phyloP scores from a whole-genome alignment of 768 basidiomycete genomes.

The Termitomyces sp. region DNA sequence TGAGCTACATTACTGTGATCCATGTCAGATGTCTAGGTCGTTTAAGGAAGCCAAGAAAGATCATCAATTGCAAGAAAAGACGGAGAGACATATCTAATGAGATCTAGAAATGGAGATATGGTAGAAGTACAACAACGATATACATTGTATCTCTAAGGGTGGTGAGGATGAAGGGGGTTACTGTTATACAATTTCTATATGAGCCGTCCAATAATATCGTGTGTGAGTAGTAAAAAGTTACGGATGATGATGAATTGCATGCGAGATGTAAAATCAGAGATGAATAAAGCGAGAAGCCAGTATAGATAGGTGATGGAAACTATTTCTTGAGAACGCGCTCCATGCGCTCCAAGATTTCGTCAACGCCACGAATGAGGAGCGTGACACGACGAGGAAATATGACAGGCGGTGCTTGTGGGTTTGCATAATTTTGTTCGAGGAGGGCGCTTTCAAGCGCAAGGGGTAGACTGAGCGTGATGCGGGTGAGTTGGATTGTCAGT shows the following conservation, averaged over 20 bases:
- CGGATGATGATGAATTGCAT: not conserved
- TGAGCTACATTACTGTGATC: not conserved
- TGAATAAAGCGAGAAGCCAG: no score
- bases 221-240: not conserved
- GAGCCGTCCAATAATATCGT: slow-evolving; percentile 6
- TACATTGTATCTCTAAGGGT: slow-evolving; percentile 4
- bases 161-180: not conserved
- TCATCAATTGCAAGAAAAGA: not conserved
- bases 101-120: not conserved
- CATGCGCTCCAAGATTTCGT: slow-evolving; percentile 60
- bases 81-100: not conserved
- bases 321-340: slow-evolving; percentile 43
- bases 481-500: slow-evolving; percentile 69
- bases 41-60: not conserved
- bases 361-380: slow-evolving; percentile 54
- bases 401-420: slow-evolving; percentile 10
- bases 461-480: slow-evolving; percentile 71
- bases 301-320: not conserved
- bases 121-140: slow-evolving; percentile 8
- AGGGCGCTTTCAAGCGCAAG: slow-evolving; percentile 69
- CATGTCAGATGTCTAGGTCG: not conserved
- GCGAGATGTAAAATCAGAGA: not conserved
- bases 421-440: slow-evolving; percentile 33
- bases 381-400: slow-evolving; percentile 57
- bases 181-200: slow-evolving; percentile 10